Evolutionary conservation across 2,329 filamentous ascomycete genomes (phyloP), one percentile per base, ranked within the genome.

Genomic region (Sporothrix mexicana): DNA sequence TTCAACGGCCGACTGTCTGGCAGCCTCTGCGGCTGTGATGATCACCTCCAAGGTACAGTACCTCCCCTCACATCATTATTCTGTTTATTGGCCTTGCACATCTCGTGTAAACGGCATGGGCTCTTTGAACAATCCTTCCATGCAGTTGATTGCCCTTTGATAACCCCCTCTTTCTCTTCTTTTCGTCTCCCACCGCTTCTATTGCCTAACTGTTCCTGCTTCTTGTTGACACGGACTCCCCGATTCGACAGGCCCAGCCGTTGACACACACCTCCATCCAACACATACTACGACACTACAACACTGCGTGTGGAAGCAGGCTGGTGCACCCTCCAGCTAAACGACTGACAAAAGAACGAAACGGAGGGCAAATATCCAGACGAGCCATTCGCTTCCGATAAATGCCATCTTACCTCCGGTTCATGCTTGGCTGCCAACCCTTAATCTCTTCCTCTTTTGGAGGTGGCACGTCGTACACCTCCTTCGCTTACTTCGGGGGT

Each of bases 271-370:
- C 69, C 69, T 36, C 70, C 70, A 57, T 67, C 20, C 49, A 61
- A 41, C 49, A 72, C 57, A 53, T 47, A 66, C 55, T 73, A 59
- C 66, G 47, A 73, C 66, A 49, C n/a, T 70, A 41, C 23, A 5
- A 66, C 67, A 13, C 15, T 67, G 59, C 59, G 59, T 67, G 67
- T 59, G 59, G 72, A 73, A 62, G 41, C 69, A 41, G 45, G 51
- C 20, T 12, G 7, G 2, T 3, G 23, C 10, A 30, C 3, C 10
- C 9, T 12, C 51, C 20, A 25, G 45, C 13, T 17, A 59, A 17
- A 47, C 12, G n/a, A 64, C 25, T 2, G 49, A 41, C 4, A 41
- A 36, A 17, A 53, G 25, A 53, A 15, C 17, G 12, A 66, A 47
- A 9, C 8, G 59, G 45, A 53, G n/a, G 23, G 43, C 9, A 30